These are phyloP conservation scores for Onygena corvina DNA, from an alignment of 2,329 filamentous ascomycete genomes.

Conservation along the genomic window DNA sequence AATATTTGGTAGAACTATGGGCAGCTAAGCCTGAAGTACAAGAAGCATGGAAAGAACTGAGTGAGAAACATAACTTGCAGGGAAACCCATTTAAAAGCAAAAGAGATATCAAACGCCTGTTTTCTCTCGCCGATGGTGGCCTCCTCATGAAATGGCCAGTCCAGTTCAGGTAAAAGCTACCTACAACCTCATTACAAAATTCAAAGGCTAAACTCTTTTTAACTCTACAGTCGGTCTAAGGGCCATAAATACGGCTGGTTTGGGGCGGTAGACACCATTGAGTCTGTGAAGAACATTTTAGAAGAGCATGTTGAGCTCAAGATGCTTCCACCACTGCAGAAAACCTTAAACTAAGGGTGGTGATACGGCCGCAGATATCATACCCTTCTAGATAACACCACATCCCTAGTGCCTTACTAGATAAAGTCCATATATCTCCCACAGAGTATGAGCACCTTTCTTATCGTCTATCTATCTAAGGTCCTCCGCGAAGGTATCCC, in stretches of 20 bases:
- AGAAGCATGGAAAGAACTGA: conserved; percentile 37
- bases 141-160: conserved; percentile 24
- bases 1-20: conserved; percentile 38
- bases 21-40: conserved; percentile 34
- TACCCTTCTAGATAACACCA: too few relatives aligned
- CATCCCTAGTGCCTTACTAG: too few relatives aligned
- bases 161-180: conserved; percentile 21
- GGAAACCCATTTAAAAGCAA: conserved; percentile 29
- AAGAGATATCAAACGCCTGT: conserved; percentile 34
- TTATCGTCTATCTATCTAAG: too few relatives aligned
- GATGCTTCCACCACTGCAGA: conserved; percentile 30
- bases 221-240: conserved; percentile 32
- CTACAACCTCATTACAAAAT: neutral
- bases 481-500: too few relatives aligned
- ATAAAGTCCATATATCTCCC: too few relatives aligned
- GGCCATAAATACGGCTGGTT: conserved; percentile 37
- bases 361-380: neutral
- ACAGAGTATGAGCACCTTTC: too few relatives aligned
- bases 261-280: conserved; percentile 37
- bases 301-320: conserved; percentile 32
- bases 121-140: conserved; percentile 36
- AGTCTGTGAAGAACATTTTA: conserved; percentile 34
- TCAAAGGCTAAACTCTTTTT: conserved; percentile 10
- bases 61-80: conserved; percentile 31
- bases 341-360: neutral